phyloP scores from a whole-genome alignment of 805 yeast species.

The Ogataea pignaliae region DNA sequence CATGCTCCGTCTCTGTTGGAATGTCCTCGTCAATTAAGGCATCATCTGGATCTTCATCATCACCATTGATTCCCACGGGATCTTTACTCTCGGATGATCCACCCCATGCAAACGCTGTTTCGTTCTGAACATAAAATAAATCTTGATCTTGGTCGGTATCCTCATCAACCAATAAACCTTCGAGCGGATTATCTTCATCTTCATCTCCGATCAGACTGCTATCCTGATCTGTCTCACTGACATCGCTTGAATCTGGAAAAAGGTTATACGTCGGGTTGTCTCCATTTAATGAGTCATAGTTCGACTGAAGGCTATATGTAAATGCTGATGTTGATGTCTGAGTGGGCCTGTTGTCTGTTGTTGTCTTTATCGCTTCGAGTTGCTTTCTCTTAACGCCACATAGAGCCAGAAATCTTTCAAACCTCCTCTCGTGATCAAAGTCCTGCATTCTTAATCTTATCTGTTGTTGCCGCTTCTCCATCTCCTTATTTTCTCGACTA shows the following conservation, averaged over 20 bases:
- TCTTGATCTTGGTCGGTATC: constrained; percentile 12
- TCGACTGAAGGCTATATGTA: background rate
- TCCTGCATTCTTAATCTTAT: constrained; percentile 15
- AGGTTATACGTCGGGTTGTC: constrained; percentile 14
- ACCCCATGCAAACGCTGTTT: constrained; percentile 14
- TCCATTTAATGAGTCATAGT: constrained; percentile 3
- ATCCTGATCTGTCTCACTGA: constrained; percentile 8
- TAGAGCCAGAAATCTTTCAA: constrained; percentile 21
- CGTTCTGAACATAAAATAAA: constrained; percentile 14
- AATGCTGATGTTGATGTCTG: background rate
- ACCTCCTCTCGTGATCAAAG: constrained; percentile 24
- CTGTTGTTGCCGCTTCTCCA: too few species aligned
- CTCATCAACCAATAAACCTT: constrained; percentile 6
- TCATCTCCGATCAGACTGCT: constrained; percentile 2
- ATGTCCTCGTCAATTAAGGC: constrained; percentile 4
- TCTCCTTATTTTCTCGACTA: background rate
- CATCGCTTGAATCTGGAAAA: constrained; percentile 18
- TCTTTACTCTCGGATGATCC: constrained; percentile 6
- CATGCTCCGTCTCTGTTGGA: background rate
- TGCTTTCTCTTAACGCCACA: constrained; percentile 19
- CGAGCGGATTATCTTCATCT: constrained; percentile 7
- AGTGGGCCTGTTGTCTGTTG: background rate
- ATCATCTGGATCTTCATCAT: background rate
- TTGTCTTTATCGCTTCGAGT: background rate
- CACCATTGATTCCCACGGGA: constrained; percentile 2